Percentiles rank a stretch among this genome's conserved stretches.
Evolutionary conservation across 2,329 filamentous ascomycete species (phyloP).

Genomic region (Ploettnerulaceae sp.): DNA sequence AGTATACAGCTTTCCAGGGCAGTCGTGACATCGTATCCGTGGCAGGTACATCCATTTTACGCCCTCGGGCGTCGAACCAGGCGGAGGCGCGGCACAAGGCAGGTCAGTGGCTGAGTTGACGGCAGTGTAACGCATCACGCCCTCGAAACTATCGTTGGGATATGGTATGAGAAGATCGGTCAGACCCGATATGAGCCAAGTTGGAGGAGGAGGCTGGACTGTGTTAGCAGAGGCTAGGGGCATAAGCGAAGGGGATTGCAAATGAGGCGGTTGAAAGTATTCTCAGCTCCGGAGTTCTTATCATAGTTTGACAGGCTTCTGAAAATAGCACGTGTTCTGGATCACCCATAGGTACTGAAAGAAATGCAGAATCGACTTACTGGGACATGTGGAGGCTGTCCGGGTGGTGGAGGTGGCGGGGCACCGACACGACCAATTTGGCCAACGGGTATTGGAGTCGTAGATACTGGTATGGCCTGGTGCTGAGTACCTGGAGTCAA

Average conservation of each 20-base stretch:
- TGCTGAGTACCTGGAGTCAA: conserved; percentile 36
- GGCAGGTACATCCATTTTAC: conserved; percentile 80
- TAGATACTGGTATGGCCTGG: conserved; percentile 28
- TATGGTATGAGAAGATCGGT: conserved; percentile 64
- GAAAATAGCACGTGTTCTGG: background rate
- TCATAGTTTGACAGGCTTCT: background rate
- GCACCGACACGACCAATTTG: conserved; percentile 66
- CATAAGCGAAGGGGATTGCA: conserved; percentile 10
- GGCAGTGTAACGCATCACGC: conserved; percentile 83
- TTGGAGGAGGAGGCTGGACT: conserved; percentile 71
- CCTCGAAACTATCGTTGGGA: conserved; percentile 79
- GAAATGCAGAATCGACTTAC: conserved; percentile 51
- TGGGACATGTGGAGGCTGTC: conserved; percentile 50
- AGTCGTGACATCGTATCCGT: conserved; percentile 86
- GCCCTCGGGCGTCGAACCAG: conserved; percentile 51
- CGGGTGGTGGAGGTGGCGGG: conserved; percentile 52
- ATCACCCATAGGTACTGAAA: conserved; percentile 12
- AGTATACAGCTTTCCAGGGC: conserved; percentile 89
- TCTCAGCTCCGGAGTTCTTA: no score
- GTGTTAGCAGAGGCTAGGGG: conserved; percentile 27
- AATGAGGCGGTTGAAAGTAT: conserved; percentile 16
- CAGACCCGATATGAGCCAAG: conserved; percentile 77
- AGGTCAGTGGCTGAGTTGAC: conserved; percentile 68
- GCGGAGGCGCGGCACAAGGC: conserved; percentile 49
- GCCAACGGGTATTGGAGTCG: conserved; percentile 40